A percentile compares a stretch with the other conserved stretches of the same genome.
These are phyloP conservation scores for Cytospora schulzeri DNA, from an alignment of 2,329 filamentous ascomycete species.

Conservation along the genomic window DNA sequence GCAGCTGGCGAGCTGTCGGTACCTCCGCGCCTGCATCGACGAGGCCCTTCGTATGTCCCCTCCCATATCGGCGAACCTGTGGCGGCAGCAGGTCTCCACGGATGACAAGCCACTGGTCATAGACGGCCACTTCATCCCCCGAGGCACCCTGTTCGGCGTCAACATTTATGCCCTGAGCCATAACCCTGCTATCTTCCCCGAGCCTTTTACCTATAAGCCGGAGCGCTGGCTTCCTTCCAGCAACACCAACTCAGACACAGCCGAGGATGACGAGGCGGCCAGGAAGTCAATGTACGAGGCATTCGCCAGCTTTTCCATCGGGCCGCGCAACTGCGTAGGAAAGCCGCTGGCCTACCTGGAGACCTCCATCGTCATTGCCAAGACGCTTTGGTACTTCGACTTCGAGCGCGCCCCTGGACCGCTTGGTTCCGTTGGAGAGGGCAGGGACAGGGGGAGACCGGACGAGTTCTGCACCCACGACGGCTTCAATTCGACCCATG, in stretches of 20 bases:
- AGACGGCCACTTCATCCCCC: constrained; percentile 12
- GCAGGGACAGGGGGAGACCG: neutral
- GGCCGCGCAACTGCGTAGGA: constrained; percentile 4
- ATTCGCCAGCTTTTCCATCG: neutral
- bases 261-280: constrained; percentile 26
- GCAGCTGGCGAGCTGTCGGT: constrained; percentile 5
- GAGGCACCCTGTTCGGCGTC: constrained; percentile 38
- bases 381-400: constrained; percentile 13
- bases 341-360: constrained; percentile 17
- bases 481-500: constrained; percentile 2
- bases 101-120: neutral
- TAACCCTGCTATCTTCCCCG: constrained; percentile 44
- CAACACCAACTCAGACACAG: neutral
- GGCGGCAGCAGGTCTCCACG: constrained; percentile 12
- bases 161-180: constrained; percentile 47
- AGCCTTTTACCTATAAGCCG: constrained; percentile 42
- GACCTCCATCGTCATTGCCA: constrained; percentile 4
- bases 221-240: constrained; percentile 44
- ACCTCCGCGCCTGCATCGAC: constrained; percentile 12
- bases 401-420: constrained; percentile 10
- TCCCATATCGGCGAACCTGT: neutral
- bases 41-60: constrained; percentile 20
- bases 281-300: constrained; percentile 30
- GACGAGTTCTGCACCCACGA: constrained; percentile 18
- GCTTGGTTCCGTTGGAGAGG: neutral